Conservation (phyloP, 2,329 filamentous ascomycete genomes). For the Phialophora chinensis region DNA sequence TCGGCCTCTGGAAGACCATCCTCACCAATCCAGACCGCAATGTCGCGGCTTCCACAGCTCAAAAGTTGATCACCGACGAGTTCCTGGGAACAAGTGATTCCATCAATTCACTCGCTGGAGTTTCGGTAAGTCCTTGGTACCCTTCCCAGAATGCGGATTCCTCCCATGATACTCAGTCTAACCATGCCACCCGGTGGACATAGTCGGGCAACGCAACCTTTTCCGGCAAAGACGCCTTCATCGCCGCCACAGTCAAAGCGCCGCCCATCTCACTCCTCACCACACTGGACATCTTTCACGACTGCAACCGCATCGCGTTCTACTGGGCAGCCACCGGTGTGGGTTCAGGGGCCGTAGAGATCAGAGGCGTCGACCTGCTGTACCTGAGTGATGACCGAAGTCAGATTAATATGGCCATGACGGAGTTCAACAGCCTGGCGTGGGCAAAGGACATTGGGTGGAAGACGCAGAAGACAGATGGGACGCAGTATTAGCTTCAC, state of each 20-base stretch:
- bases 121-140: constrained; percentile 17
- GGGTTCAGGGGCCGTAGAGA: constrained; percentile 11
- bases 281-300: constrained; percentile 29
- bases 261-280: constrained; percentile 28
- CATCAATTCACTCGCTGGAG: constrained; percentile 30
- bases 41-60: constrained; percentile 18
- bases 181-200: background rate
- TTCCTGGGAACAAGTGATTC: constrained; percentile 30
- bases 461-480: constrained; percentile 17
- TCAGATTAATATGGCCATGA: constrained; percentile 31
- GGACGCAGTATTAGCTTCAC: constrained; percentile 13
- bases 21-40: constrained; percentile 25
- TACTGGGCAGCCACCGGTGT: constrained; percentile 29
- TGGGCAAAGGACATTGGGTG: constrained; percentile 30
- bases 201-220: constrained; percentile 26
- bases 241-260: constrained; percentile 12
- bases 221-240: constrained; percentile 24
- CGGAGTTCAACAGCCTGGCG: constrained; percentile 35
- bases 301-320: constrained; percentile 32
- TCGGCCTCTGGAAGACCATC: constrained; percentile 28
- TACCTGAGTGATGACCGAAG: constrained; percentile 17
- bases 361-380: constrained; percentile 31
- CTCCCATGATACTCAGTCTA: background rate
- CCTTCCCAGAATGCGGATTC: background rate
- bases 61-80: constrained; percentile 24